Evolutionary conservation across 73 alveolate species (phyloP), one percentile per base, ranked within the genome.

Genomic region (Breviolum minutum): DNA sequence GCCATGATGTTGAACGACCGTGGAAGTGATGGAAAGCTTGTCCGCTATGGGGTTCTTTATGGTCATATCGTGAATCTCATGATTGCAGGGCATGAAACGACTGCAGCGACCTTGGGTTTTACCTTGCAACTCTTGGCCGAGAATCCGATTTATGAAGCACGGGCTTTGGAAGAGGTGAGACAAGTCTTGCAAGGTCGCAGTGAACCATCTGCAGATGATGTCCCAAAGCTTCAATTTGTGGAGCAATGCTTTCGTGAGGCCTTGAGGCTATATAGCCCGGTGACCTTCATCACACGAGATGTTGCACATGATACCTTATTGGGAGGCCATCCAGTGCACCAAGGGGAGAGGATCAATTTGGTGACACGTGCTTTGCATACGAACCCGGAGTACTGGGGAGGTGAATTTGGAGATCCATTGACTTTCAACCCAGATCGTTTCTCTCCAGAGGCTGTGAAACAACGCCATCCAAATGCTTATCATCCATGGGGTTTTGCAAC

Each of bases 301-400:
- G 95, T 87, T 80, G 95, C 95, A 40, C 74, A 87, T 66, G 95
- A 87, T 29, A 87, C 95, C 22, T 24, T 87, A 66, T 82, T 87
- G 95, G 95, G 95, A 2, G 95, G 95, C 30, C 95, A 87, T 87
- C 95, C 83, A 24, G 95, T 87, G 68, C 29, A 87, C 66, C 95
- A 87, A 68, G 95, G 95, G 8, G 95, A 87, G 82, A 63, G 95
- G 95, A 87, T 87, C 95, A 87, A 87, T 82, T 64, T 87, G 95
- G 95, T 87, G 95, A 87, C 95, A 8, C 82, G 95, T 5, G 95
- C 83, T 66, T 68, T 87, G 95, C 95, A 87, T 29, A 87, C 95
- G 83, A 87, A 87, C 68, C 95, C 95, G 17, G 95, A 87, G 84
- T 87, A 87, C 95, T 87, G 95, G 95, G 95, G 83, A 29, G 95